A percentile compares a stretch with the other conserved stretches of the same genome.
These are phyloP conservation scores for Quercus engelmannii DNA, from an alignment of 306 rosid species.

Conservation along the genomic window DNA sequence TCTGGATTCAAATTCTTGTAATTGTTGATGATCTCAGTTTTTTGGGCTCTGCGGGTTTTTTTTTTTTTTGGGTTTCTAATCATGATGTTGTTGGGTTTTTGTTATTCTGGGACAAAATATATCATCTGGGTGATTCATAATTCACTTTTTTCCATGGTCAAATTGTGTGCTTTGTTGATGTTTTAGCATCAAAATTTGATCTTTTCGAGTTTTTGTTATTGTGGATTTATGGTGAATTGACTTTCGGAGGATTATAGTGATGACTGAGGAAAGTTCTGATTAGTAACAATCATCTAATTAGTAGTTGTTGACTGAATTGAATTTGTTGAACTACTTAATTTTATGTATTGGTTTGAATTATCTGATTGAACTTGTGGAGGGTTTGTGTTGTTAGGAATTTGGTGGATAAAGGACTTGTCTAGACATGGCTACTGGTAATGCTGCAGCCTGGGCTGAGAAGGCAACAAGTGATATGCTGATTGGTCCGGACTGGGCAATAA, in stretches of 20 bases:
- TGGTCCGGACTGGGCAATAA: conserved; percentile 96
- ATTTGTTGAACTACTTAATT: neutral
- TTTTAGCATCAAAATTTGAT: neutral
- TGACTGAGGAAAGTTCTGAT: neutral
- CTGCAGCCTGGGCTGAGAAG: conserved; percentile 86
- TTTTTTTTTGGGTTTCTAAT: neutral
- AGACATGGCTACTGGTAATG: conserved; percentile 64
- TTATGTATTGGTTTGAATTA: neutral
- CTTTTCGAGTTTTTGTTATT: neutral
- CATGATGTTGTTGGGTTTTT: neutral
- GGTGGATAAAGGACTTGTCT: conserved; percentile 21
- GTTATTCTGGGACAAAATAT: neutral
- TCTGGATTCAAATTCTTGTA: neutral
- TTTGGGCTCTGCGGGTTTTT: neutral
- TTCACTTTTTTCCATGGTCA: neutral
- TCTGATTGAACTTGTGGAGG: conserved; percentile 11
- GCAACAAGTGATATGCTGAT: conserved; percentile 94
- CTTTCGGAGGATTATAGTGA: neutral
- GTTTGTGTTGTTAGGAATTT: conserved; percentile 24
- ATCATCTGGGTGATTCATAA: neutral
- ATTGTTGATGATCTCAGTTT: conserved; percentile 16
- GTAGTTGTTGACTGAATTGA: neutral
- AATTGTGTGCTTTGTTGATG: neutral
- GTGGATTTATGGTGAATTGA: neutral
- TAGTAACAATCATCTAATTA: neutral